phyloP scores from a whole-genome alignment of 768 basidiomycete species.

The Clathrus columnatus region DNA sequence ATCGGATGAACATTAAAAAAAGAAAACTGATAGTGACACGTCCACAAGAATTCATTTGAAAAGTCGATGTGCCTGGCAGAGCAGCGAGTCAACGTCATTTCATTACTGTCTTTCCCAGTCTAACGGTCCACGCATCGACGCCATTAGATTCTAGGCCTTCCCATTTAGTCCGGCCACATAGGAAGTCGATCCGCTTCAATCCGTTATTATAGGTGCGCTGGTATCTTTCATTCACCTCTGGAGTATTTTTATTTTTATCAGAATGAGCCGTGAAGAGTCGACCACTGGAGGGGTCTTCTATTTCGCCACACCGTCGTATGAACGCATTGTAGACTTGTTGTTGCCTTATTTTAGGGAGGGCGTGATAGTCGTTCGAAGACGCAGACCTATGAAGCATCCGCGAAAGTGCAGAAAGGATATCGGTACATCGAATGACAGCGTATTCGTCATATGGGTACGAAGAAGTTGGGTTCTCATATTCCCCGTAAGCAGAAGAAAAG shows the following conservation, averaged over 20 bases:
- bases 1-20: too few species aligned
- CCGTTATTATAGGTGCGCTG: background rate
- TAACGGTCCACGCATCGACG: background rate
- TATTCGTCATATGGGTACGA: background rate
- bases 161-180: background rate
- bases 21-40: too few species aligned
- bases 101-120: background rate
- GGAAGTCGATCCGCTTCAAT: conserved; percentile 2
- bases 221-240: background rate
- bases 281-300: background rate
- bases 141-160: background rate
- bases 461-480: background rate
- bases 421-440: background rate
- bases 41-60: too few species aligned
- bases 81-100: background rate
- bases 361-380: background rate
- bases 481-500: background rate
- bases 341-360: background rate
- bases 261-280: background rate
- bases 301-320: background rate
- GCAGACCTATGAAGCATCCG: background rate
- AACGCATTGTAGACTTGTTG: background rate
- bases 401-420: background rate
- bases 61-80: too few species aligned
- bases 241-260: background rate